Evolutionary conservation across 257 asterid genomes (phyloP), one percentile per base, ranked within the genome.

Genomic region (Solanum gracilifrons): DNA sequence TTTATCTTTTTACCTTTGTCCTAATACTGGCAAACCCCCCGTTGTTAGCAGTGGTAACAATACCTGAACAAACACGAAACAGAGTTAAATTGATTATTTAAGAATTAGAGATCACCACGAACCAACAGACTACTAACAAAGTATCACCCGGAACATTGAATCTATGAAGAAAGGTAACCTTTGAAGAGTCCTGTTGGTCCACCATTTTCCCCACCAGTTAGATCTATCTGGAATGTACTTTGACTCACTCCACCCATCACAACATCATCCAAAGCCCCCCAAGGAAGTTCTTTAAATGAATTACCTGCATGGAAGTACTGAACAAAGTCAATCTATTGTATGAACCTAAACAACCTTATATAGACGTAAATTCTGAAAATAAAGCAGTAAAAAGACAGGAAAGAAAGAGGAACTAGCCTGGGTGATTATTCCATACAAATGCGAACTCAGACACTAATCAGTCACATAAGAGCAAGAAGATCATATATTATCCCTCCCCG

Each of bases 171-270:
- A 80, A 60, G 88, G 91, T 86, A 79, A 97, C 99, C 99, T 95
- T 88, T 92, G 93, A 97, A 97, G 85, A 95, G 80, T 83, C 98
- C 99, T 6, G 99, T 92, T 43, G 98, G 97, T 87, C 92, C 86
- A 80, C 96, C 98, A 91, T 91, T 92, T 90, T 95, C 99, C 87
- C 97, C 93, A 13, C 97, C 96, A 20, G 74, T 92, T 86, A 94
- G 95, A 92, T 95, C 98, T 58, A 95, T 88, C 68, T 73, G 92
- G 90, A 97, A 97, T 83, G 92, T 68, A 91, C 98, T 93, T 88
- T 96, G 97, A 91, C 99, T 97, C 88, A 97, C 98, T 85, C 99
- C 99, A 89, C 99, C 99, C 99, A 97, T 97, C 88, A 97, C 99
- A 88, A 97, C 97, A 91, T 97, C 99, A 91, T 97, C 99, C 91